phyloP scores from a whole-genome alignment of 371 early-diverging fungal species.

The Mycotypha africana region DNA sequence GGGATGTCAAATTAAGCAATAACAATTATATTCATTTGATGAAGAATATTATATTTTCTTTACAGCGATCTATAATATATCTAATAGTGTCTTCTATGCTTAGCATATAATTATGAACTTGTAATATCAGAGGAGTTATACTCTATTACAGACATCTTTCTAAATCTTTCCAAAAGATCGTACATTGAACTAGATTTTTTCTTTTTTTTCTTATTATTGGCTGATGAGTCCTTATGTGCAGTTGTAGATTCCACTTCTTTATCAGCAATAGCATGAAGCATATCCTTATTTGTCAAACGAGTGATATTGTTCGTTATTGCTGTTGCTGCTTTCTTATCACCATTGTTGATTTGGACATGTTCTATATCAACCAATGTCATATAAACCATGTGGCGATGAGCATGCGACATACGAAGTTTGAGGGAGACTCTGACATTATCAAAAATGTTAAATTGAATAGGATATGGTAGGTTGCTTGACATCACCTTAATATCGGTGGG shows the following conservation, averaged over 20 bases:
- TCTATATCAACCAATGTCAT: conserved; percentile 53
- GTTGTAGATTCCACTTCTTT: conserved; percentile 10
- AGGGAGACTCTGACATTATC: conserved; percentile 57
- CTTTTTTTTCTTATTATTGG: conserved; percentile 22
- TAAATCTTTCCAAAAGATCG: conserved; percentile 18
- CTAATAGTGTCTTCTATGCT: too few relatives aligned
- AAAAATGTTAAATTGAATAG: conserved; percentile 47
- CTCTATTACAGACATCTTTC: conserved; percentile 16
- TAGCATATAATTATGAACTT: too few relatives aligned
- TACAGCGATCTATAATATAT: too few relatives aligned
- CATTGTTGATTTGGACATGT: conserved; percentile 14
- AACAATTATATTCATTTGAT: too few relatives aligned
- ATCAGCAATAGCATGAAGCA: conserved; percentile 12
- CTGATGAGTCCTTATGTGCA: too few relatives aligned
- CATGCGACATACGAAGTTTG: conserved; percentile 51
- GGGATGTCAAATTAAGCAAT: too few relatives aligned
- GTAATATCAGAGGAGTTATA: background rate
- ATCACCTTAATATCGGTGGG: conserved; percentile 17
- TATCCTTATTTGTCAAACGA: conserved; percentile 13
- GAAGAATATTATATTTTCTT: too few relatives aligned
- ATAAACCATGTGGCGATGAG: conserved; percentile 57
- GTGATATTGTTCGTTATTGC: background rate
- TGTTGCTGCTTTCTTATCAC: too few relatives aligned
- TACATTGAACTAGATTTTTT: conserved; percentile 14
- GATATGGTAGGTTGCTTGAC: conserved; percentile 24